Percentiles rank a stretch among this genome's conserved stretches.
phyloP scores from a whole-genome alignment of 352 stramenopile species.

The Globisporangium nodosum region DNA sequence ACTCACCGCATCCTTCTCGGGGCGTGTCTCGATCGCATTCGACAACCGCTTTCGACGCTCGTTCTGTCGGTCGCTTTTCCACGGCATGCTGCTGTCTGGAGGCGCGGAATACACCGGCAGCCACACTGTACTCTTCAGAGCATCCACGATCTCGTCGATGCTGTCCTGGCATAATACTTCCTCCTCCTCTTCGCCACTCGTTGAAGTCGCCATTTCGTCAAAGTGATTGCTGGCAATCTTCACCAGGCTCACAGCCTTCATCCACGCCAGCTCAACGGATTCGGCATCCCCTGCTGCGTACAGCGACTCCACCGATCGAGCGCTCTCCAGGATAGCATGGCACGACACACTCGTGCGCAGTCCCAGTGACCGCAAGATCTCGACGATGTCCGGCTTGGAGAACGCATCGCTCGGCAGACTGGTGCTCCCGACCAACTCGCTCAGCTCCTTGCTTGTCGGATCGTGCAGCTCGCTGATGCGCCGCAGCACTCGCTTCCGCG shows the following conservation, averaged over 20 bases:
- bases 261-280: constrained; percentile 20
- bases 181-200: constrained; percentile 9
- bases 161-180: constrained; percentile 1
- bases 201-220: constrained; percentile 38
- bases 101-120: constrained; percentile 27
- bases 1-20: constrained; percentile 56
- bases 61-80: constrained; percentile 20
- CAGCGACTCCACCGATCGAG: constrained; percentile 51
- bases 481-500: constrained; percentile 43
- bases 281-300: constrained; percentile 18
- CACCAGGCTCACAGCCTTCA: constrained; percentile 50
- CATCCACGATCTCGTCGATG: constrained; percentile 24
- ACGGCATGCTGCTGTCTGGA: constrained; percentile 51
- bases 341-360: constrained; percentile 59
- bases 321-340: constrained; percentile 67
- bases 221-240: constrained; percentile 75
- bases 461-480: constrained; percentile 58
- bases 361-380: constrained; percentile 47
- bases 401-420: constrained; percentile 54
- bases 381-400: constrained; percentile 35
- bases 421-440: constrained; percentile 55
- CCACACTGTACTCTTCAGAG: constrained; percentile 33
- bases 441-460: constrained; percentile 57
- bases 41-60: constrained; percentile 21
- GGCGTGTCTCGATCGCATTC: constrained; percentile 31